Base-by-base conservation (phyloP, 257 asterid genomes). In the Pogostemon cablin region DNA sequence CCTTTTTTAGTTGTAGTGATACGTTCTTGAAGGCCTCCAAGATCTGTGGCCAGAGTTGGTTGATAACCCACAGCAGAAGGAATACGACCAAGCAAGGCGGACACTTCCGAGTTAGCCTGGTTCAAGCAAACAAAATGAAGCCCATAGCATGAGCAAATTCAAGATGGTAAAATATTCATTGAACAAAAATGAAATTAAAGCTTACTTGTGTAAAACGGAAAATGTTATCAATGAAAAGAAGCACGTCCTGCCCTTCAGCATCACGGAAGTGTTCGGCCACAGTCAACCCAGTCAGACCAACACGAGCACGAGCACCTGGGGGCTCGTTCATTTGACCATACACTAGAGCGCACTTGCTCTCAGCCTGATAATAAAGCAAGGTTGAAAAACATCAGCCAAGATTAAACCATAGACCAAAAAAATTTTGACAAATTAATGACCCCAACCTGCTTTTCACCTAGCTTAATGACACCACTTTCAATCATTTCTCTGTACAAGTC, bases 241-340 rank as follows among this genome's bases (percentile, higher is more conserved):
- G 99, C 90, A 93, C 99, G 74, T 93, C 99, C 77, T 93, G 99
- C 7, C 99, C 99, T 79, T 93, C 99, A 0, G 97, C 97, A 84
- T 93, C 99, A 81, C 99, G 92, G 74, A 93, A 93, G 83, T 93
- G 99, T 77, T 93, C 99, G 55, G 99, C 99, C 10, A 93, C 99
- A 42, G 99, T 93, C 80, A 93, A 79, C 12, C 99, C 99, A 54
- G 99, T 93, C 69, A 93, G 96, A 48, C 99, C 99, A 75, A 93
- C 99, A 79, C 99, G 96, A 68, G 99, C 99, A 91, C 99, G 99
- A 62, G 99, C 99, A 86, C 99, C 99, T 7, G 97, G 99, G 84
- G 99, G 99, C 81, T 93, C 99, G 62, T 93, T 93, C 99, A 93
- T 93, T 85, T 93, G 99, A 83, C 99, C 99, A 0, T 93, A 93